Evolutionary conservation across 305 asterid species (phyloP), one percentile per base, ranked within the genome.

Genomic region (Andrographis paniculata): DNA sequence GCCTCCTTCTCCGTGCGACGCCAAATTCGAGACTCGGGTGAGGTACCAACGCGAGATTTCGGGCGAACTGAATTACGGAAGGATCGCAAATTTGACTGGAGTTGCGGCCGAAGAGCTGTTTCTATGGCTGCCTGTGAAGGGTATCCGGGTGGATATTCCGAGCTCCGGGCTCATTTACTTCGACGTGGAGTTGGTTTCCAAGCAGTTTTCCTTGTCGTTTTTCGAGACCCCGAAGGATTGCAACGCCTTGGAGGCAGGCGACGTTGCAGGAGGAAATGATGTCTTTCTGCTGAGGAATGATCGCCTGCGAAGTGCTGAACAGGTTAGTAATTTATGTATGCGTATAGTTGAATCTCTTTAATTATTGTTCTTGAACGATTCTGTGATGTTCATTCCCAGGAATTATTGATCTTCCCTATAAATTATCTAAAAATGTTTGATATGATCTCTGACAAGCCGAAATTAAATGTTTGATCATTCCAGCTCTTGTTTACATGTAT

Each of bases 151-250:
- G 17, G 95, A 84, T 60, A 36, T 81, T 30, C 95, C 95, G 1
- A 79, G 89, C 66, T 77, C 95, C 36, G 95, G 97, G 4, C 67
- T 88, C 84, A 81, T 88, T 63, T 88, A 84, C 59, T 88, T 84
- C 41, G 95, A 88, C 46, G 95, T 72, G 0, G 94, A 88, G 9
- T 74, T 81, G 44, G 89, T 81, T 48, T 78, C 53, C 22, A 88
- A 88, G 79, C 97, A 88, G 64, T 84, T 84, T 40, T 81, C 92
- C 0, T 22, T 84, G 62, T 84, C 95, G 1, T 77, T 77, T 36
- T 88, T 88, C 21, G 95, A 88, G 62, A 73, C 69, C 7, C 97
- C 97, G 3, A 77, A 63, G 59, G 95, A 88, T 38, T 88, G 95
- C 53, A 37, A 67, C 44, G 66, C 55, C 19, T 9, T 50, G 48